Percentiles rank a stretch among this genome's conserved stretches.
Conservation (phyloP, 805 yeast genomes). For the Dipodascus albidus region DNA sequence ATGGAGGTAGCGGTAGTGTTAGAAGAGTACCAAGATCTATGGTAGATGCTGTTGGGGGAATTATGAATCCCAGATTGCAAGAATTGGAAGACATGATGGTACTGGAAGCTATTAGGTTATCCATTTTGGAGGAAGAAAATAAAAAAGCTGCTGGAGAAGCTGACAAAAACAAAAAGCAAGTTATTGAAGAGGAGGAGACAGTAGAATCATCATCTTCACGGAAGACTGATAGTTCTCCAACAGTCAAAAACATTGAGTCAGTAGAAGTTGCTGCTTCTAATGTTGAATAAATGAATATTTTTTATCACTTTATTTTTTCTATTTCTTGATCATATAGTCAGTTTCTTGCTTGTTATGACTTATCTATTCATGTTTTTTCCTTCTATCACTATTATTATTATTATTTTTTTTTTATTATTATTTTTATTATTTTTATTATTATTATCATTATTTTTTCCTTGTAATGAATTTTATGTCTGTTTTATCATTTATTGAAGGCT, state of each 20-base stretch:
- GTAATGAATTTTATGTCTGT: too few relatives aligned
- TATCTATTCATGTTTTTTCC: background rate
- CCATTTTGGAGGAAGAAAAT: conserved; percentile 56
- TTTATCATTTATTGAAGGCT: too few relatives aligned
- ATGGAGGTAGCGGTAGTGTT: conserved; percentile 1
- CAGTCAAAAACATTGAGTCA: background rate
- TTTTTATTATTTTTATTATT: too few relatives aligned
- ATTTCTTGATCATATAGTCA: background rate
- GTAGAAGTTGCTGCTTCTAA: background rate
- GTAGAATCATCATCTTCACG: background rate
- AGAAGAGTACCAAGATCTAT: conserved; percentile 2
- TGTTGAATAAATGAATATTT: background rate
- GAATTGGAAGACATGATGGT: conserved; percentile 69
- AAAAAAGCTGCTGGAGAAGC: conserved; percentile 1
- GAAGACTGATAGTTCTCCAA: background rate
- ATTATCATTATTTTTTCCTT: too few relatives aligned
- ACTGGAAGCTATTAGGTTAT: conserved; percentile 69
- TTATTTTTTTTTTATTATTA: too few relatives aligned
- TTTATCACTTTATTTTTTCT: too few relatives aligned
- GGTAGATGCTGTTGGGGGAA: conserved; percentile 3
- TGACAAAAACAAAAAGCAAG: background rate
- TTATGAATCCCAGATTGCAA: conserved; percentile 8
- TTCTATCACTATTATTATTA: too few relatives aligned
- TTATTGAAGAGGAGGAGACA: background rate
- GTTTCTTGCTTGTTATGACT: background rate